These are phyloP conservation scores for Dioszegia hungarica DNA, from an alignment of 768 basidiomycete genomes.

Conservation along the genomic window DNA sequence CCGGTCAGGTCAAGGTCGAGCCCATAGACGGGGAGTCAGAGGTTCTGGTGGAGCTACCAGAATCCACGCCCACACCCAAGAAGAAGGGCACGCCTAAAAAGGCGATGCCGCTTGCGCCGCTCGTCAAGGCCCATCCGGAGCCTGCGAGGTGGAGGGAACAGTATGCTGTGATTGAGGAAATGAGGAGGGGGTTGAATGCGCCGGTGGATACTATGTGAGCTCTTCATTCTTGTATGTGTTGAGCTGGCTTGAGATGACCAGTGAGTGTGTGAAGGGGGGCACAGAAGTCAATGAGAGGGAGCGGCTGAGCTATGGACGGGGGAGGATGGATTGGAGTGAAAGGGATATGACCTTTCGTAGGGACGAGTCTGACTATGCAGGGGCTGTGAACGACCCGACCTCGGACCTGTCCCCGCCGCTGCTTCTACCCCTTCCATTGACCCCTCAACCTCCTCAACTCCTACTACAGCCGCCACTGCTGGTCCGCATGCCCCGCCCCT, in stretches of 20 bases:
- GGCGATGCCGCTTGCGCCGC: slow-evolving; percentile 29
- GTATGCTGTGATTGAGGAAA: slow-evolving; percentile 59
- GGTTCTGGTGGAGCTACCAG: background rate
- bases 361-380: slow-evolving; percentile 15
- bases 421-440: background rate
- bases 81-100: slow-evolving; percentile 23
- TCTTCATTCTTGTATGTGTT: background rate
- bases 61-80: background rate
- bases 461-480: background rate
- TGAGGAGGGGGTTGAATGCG: slow-evolving; percentile 67
- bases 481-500: slow-evolving; percentile 5
- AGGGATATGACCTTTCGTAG: no score
- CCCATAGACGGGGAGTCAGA: background rate
- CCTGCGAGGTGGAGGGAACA: slow-evolving; percentile 44
- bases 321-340: no score
- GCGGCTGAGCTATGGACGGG: no score
- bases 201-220: slow-evolving; percentile 70
- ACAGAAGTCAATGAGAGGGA: no score
- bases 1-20: background rate
- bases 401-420: slow-evolving; percentile 12
- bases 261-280: no score
- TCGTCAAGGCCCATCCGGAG: slow-evolving; percentile 44
- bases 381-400: slow-evolving; percentile 43
- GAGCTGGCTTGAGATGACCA: no score
- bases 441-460: background rate